phyloP scores from a whole-genome alignment of 768 basidiomycete genomes.

The Hericium erinaceus region DNA sequence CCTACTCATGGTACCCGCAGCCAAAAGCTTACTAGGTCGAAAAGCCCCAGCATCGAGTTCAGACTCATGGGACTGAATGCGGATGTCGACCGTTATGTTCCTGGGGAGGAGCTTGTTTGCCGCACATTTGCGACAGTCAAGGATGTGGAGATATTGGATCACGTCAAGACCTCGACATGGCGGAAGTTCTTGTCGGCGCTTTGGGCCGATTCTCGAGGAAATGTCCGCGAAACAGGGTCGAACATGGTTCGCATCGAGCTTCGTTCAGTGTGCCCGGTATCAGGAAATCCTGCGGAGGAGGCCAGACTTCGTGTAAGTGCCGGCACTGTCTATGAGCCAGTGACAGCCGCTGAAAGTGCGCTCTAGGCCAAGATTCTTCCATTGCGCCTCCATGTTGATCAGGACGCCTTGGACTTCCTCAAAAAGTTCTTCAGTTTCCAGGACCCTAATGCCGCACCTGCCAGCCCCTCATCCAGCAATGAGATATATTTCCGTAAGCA shows the following conservation, averaged over 20 bases:
- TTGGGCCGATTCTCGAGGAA: constrained; percentile 76
- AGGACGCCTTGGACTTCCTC: constrained; percentile 96
- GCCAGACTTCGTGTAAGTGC: constrained; percentile 62
- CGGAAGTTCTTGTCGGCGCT: constrained; percentile 90
- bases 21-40: constrained; percentile 65
- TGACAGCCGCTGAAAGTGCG: constrained; percentile 1
- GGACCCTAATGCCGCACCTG: constrained; percentile 37
- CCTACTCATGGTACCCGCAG: constrained; percentile 12
- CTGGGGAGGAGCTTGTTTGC: constrained; percentile 49
- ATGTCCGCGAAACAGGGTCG: constrained; percentile 83
- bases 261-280: constrained; percentile 61
- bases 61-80: constrained; percentile 52
- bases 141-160: constrained; percentile 86
- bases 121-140: constrained; percentile 57
- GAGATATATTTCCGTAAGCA: constrained; percentile 70
- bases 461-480: constrained; percentile 20
- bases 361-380: constrained; percentile 82
- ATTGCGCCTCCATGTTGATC: constrained; percentile 88
- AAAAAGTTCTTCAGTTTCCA: constrained; percentile 94
- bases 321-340: neutral
- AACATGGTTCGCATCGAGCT: constrained; percentile 91
- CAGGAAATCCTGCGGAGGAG: constrained; percentile 62
- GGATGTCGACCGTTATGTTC: constrained; percentile 57
- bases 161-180: constrained; percentile 98
- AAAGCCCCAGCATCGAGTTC: constrained; percentile 78